These are phyloP conservation scores for Lachancea dasiensis DNA, from an alignment of 805 yeast genomes.

Conservation along the genomic window DNA sequence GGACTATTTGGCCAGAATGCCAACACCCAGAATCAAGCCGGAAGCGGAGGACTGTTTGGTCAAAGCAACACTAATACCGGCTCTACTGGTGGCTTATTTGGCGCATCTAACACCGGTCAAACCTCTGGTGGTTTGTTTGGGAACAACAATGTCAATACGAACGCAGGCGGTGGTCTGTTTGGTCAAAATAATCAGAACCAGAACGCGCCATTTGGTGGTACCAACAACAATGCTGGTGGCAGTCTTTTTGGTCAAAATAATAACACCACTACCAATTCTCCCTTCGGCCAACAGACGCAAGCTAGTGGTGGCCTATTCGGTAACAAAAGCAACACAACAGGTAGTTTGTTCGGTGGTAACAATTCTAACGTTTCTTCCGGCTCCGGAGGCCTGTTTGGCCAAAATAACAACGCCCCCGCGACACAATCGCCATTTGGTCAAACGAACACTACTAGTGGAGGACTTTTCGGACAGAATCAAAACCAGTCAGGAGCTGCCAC, in stretches of 20 bases:
- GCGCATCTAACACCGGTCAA: constrained; percentile 15
- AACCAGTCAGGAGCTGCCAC: constrained; percentile 19
- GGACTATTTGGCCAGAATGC: constrained; percentile 22
- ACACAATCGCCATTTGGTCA: no score
- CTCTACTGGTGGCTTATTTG: constrained; percentile 27
- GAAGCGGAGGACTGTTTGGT: constrained; percentile 32
- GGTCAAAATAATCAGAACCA: constrained; percentile 28
- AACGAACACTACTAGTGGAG: constrained; percentile 23
- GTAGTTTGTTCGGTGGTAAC: constrained; percentile 31
- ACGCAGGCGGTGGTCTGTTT: constrained; percentile 25
- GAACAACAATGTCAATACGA: constrained; percentile 18
- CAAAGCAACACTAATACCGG: constrained; percentile 23
- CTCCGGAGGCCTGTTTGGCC: constrained; percentile 33
- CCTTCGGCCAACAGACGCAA: constrained; percentile 32
- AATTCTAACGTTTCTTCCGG: constrained; percentile 25
- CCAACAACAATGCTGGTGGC: constrained; percentile 12
- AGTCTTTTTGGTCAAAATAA: constrained; percentile 35
- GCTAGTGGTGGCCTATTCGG: constrained; percentile 38
- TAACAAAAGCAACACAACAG: constrained; percentile 20
- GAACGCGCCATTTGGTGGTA: constrained; percentile 25
- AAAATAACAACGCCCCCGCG: constrained; percentile 21
- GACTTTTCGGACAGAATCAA: constrained; percentile 28
- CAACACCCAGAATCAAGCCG: constrained; percentile 34
- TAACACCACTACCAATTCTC: constrained; percentile 28
- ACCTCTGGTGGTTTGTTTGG: constrained; percentile 39